Conservation (phyloP, 2,329 filamentous ascomycete genomes). For the Pseudogymnoascus sp. region DNA sequence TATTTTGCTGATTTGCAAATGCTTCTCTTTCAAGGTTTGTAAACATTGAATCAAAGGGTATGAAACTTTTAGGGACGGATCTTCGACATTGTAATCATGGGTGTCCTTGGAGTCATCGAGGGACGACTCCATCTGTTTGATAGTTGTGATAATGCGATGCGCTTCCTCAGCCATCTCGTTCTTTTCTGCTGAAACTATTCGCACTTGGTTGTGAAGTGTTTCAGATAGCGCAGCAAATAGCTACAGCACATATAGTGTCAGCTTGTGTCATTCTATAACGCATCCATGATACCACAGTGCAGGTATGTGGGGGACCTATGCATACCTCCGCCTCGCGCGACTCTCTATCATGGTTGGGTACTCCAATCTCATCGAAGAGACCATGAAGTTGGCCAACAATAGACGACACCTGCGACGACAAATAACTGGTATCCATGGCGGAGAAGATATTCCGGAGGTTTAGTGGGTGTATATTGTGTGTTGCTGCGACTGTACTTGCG, state of each 20-base stretch:
- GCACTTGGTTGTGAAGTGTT: slow-evolving; percentile 84
- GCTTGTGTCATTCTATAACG: slow-evolving; percentile 14
- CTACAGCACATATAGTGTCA: slow-evolving; percentile 39
- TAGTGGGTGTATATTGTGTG: background rate
- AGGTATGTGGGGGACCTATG: slow-evolving; percentile 6
- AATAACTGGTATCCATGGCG: slow-evolving; percentile 80
- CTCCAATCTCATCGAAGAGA: slow-evolving; percentile 94
- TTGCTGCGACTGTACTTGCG: slow-evolving; percentile 8
- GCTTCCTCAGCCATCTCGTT: slow-evolving; percentile 86
- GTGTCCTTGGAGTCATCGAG: slow-evolving; percentile 68
- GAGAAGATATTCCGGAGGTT: background rate
- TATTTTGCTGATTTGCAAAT: slow-evolving; percentile 69
- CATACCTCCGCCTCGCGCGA: slow-evolving; percentile 78
- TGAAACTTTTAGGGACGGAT: slow-evolving; percentile 68
- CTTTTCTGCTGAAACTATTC: slow-evolving; percentile 79
- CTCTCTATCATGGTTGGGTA: slow-evolving; percentile 89
- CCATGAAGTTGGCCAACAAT: slow-evolving; percentile 91
- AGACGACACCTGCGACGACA: slow-evolving; percentile 89
- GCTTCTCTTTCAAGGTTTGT: slow-evolving; percentile 76
- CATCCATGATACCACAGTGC: slow-evolving; percentile 18
- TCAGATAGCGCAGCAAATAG: slow-evolving; percentile 89
- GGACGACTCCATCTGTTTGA: slow-evolving; percentile 89
- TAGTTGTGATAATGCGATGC: slow-evolving; percentile 73
- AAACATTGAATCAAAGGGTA: slow-evolving; percentile 79
- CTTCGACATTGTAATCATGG: slow-evolving; percentile 57